Evolutionary conservation across 768 basidiomycete genomes (phyloP), one percentile per base, ranked within the genome.

Genomic region (Amanita exitialis): DNA sequence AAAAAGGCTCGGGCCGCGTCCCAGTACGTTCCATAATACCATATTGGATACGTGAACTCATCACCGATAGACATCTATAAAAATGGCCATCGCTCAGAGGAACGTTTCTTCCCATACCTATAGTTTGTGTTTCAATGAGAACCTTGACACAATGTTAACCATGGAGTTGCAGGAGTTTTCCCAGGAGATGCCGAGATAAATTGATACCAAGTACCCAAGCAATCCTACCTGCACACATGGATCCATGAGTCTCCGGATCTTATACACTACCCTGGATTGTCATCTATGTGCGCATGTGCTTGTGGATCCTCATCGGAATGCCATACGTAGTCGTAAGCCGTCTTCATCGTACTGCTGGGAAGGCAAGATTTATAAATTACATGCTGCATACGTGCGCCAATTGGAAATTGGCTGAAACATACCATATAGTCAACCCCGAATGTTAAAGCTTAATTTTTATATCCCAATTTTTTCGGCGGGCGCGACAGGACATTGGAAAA

Each of bases 181-280:
- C 28, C 43, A 44, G 43, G 27, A 25, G 27, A 44, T 44, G 43
- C 43, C 43, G 43, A 44, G 42, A 44, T 44, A 44, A 15, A n/a
- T 27, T 27, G 25, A 25, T 27, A 6, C 15, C 25, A 10, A 27
- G 8, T 15, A 15, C 13, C 27, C n/a, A n/a, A 44, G 15, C 16
- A 43, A 43, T 43, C 42, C 25, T 15, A 43, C 42, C 15, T 13
- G 42, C 42, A 25, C 39, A 20, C 23, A 43, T 43, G 42, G 25
- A 43, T 6, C 9, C 28, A 44, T 16, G 43, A 44, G 16, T 28
- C 7, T 10, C 30, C 43, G 43, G 43, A 44, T 28, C 27, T 28
- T 28, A 18, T 44, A 2, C 27, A 27, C n/a, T 15, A 44, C 43
- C 43, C 43, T 44, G 43, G 25, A 44, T n/a, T 44, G 28, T 44